These are phyloP conservation scores for Fragosphaeria purpurea DNA, from an alignment of 2,329 filamentous ascomycete genomes.

Conservation along the genomic window DNA sequence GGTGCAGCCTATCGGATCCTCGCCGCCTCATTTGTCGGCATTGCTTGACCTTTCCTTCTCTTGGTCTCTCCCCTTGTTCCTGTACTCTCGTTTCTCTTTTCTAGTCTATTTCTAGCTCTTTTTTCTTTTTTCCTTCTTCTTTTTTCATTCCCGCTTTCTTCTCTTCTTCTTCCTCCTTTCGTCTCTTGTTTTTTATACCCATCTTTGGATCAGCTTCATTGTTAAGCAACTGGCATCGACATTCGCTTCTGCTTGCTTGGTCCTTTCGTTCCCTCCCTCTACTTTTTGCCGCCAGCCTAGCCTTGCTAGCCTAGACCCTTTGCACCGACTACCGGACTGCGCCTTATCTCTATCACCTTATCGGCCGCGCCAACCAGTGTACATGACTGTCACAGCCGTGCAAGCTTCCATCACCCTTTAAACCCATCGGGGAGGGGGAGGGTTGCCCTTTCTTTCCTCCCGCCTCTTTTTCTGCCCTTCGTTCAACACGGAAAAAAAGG, in stretches of 20 bases:
- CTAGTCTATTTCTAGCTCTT: neutral
- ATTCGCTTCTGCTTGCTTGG: neutral
- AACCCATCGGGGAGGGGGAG: constrained; percentile 11
- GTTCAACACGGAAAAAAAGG: neutral
- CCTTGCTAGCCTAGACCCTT: neutral
- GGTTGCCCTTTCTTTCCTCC: neutral
- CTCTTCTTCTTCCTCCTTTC: neutral
- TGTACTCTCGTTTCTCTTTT: neutral
- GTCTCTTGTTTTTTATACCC: neutral
- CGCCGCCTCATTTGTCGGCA: constrained; percentile 11
- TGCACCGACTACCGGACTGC: too few species aligned
- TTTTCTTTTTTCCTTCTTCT: neutral
- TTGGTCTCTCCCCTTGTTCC: constrained; percentile 1
- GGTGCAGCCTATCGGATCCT: constrained; percentile 13
- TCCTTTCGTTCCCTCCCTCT: neutral
- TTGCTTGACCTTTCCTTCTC: neutral
- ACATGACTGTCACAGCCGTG: constrained; percentile 8
- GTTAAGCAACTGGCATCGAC: too few species aligned
- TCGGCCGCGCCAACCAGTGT: constrained; percentile 7
- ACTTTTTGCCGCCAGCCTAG: neutral
- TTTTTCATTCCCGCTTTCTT: neutral
- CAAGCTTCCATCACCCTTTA: constrained; percentile 6
- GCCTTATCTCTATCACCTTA: constrained; percentile 2
- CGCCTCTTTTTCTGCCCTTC: constrained; percentile 1
- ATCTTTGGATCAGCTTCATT: neutral